Percentiles rank a stretch among this genome's conserved stretches.
Evolutionary conservation across 139 green algal genomes (phyloP).

Genomic region (Picochlorum sp.): DNA sequence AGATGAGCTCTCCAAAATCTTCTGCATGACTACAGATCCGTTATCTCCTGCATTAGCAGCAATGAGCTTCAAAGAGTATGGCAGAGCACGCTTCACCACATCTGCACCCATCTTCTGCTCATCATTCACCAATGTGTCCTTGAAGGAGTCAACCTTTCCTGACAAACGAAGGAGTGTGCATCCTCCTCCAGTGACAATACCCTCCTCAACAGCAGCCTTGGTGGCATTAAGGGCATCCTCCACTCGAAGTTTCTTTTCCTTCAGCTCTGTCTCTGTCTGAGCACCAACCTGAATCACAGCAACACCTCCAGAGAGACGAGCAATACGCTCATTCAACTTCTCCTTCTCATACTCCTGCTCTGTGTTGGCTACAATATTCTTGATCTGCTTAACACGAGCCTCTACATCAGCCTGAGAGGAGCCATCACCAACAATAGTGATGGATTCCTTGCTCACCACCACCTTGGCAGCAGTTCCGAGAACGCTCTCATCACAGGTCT

Average conservation of each 20-base stretch:
- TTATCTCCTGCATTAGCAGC: slow-evolving; percentile 95
- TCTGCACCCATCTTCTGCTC: slow-evolving; percentile 93
- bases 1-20: slow-evolving; percentile 89
- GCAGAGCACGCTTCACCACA: slow-evolving; percentile 89
- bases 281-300: slow-evolving; percentile 98
- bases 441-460: slow-evolving; percentile 79
- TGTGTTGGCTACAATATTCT: slow-evolving; percentile 64
- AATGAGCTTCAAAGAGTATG: slow-evolving; percentile 90
- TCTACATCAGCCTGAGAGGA: slow-evolving; percentile 59
- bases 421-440: slow-evolving; percentile 94
- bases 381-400: slow-evolving; percentile 93
- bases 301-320: slow-evolving; percentile 89
- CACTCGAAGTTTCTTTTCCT: slow-evolving; percentile 99
- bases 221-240: slow-evolving; percentile 99
- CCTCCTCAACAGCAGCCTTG: slow-evolving; percentile 98
- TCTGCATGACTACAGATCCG: slow-evolving; percentile 89
- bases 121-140: slow-evolving; percentile 72
- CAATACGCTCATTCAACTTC: slow-evolving; percentile 99
- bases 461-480: slow-evolving; percentile 88
- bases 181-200: slow-evolving; percentile 96
- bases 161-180: slow-evolving; percentile 94
- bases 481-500: slow-evolving; percentile 67
- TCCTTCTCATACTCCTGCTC: slow-evolving; percentile 87
- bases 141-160: slow-evolving; percentile 71
- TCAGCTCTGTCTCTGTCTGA: slow-evolving; percentile 99